Base-by-base conservation (phyloP, 2,329 filamentous ascomycete genomes). In the Exophiala oligosperma region DNA sequence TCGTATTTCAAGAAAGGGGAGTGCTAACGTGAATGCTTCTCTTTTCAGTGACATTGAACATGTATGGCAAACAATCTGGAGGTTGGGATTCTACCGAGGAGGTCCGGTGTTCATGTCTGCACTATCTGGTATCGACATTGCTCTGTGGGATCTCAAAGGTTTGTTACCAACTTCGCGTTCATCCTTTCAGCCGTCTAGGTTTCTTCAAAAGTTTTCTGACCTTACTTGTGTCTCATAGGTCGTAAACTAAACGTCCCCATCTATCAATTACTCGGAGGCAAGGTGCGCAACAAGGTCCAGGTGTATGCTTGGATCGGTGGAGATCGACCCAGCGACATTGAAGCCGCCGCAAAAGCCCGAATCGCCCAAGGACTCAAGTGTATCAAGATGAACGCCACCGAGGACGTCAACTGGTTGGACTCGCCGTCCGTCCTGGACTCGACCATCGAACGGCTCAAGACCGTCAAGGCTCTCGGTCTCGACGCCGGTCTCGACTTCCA, bases 51-150 rank as follows among this genome's bases (percentile, higher is more conserved):
- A 91, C 49, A 92, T 92, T 63, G 89, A 92, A 69, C 86, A 91
- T 62, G 87, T 92, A 57, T 92, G 90, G 90, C 66, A 68, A 54
- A 58, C 58, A 63, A 83, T 84, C 26, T 92, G 86, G 82, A 81
- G 89, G 43, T 77, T 82, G 43, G 84, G 84, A 0, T 93, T 92
- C 72, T 92, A 92, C 71, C 80, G 90, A 28, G 89, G 89, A 1
- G 90, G 89, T 0, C 87, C 89, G 0, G 89, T 92, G 8, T 87
- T 92, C 64, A 92, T 92, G 88, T 89, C 85, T 64, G 90, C 89
- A 0, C 73, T 92, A 14, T 84, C 88, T 0, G 90, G 90, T 1
- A 84, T 92, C 52, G 89, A 92, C 68, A 92, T 92, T 70, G 89
- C 89, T 0, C 75, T 92, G 0, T 92, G 89, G 89, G 89, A 92